Evolutionary conservation across 768 basidiomycete species (phyloP), one percentile per base, ranked within the genome.

Genomic region (Butyriboletus loyo): DNA sequence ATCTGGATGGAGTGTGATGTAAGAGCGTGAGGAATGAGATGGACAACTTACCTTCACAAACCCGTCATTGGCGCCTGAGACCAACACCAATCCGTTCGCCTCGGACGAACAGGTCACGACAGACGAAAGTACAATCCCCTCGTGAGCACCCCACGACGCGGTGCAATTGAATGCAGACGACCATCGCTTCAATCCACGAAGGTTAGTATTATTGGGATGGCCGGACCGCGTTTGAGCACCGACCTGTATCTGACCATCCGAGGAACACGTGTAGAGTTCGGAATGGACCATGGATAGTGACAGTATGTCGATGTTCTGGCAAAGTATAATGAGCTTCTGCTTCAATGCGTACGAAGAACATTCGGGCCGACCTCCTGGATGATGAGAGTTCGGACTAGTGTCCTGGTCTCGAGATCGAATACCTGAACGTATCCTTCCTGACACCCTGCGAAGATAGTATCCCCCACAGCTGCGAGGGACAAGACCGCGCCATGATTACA

Each of bases 381-480:
- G 17, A 94, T 86, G 50, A 98, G 87, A 0, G 86, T 92, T 45
- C 96, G 75, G 25, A 98, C 85, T 34, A 90, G 74, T 0, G 92
- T 92, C 57, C 84, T 86, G 0, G 94, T 96, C 66, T 95, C 93
- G 8, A 97, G 71, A 67, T 98, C 95, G 72, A 91, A 83, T 5
- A 98, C 86, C 57, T 88, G 87, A 60, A 98, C 90, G 59, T 89
- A 86, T 3, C 96, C 96, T 56, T 92, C 93, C 70, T 98, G 96
- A 60, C 94, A 89, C 0, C 93, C 96, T 7, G 92, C 96, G 62
- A 87, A 97, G 21, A 98, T 77, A 1, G 91, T 89, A 19, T 90
- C 89, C 21, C 85, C 86, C 31, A 78, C 77, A 0, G 81, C 80
- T 2, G 83, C 82, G 25, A 98, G 76, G 0, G 92, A 83, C n/a